Evolutionary conservation across 1,284 basidiomycete species (phyloP).

Genomic region (Amylostereum areolatum): DNA sequence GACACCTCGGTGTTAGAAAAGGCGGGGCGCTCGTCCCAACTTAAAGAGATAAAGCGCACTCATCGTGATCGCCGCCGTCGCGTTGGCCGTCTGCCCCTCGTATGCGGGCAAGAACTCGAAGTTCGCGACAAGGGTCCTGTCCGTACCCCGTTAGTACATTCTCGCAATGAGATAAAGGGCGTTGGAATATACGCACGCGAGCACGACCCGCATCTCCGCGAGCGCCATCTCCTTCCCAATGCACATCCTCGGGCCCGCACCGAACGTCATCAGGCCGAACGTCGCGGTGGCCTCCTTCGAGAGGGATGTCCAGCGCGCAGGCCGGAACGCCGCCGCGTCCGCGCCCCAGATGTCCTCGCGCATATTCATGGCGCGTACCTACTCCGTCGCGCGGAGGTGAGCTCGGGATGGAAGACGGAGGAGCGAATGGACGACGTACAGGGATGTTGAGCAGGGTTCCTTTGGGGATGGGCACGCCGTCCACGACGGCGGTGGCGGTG

Average conservation of each 20-base stretch:
- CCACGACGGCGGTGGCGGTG: too few relatives aligned
- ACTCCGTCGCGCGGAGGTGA: too few relatives aligned
- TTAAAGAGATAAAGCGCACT: conserved; percentile 22
- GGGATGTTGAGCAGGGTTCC: too few relatives aligned
- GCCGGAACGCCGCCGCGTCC: too few relatives aligned
- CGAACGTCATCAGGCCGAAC: not conserved
- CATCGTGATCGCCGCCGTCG: conserved; percentile 37
- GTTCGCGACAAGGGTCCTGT: conserved; percentile 32
- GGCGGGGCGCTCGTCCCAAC: not conserved
- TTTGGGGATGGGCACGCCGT: too few relatives aligned
- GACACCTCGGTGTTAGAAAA: not conserved
- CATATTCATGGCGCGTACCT: too few relatives aligned
- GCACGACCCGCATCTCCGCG: not conserved
- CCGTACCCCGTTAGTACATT: not conserved
- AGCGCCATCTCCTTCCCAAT: not conserved
- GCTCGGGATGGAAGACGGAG: too few relatives aligned
- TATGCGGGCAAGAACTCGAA: conserved; percentile 36
- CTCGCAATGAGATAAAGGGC: not conserved
- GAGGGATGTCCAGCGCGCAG: too few relatives aligned
- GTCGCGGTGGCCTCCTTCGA: not conserved
- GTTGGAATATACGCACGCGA: not conserved
- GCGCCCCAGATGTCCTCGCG: too few relatives aligned
- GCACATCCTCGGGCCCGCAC: not conserved
- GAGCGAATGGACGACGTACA: too few relatives aligned
- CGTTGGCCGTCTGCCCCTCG: conserved; percentile 30